Conservation (phyloP, 129 eudicot species). For the Scalesia atractyloides region DNA sequence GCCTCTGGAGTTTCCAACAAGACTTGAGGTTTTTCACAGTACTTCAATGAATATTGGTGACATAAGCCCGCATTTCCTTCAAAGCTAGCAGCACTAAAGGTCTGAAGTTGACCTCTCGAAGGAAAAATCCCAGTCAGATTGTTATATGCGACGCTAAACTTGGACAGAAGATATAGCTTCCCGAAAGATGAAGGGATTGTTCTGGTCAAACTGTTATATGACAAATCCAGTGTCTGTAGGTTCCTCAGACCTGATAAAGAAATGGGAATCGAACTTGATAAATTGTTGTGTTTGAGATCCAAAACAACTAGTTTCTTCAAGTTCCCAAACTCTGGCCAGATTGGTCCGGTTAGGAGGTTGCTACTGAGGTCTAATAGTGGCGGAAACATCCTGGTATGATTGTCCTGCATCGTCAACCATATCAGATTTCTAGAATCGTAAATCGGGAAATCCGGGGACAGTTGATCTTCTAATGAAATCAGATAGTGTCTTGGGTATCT, state of each 20-base stretch:
- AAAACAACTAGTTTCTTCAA: constrained; percentile 34
- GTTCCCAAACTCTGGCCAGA: constrained; percentile 40
- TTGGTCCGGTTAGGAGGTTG: no score
- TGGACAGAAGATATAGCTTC: constrained; percentile 40
- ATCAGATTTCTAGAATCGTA: no score
- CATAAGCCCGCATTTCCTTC: constrained; percentile 39
- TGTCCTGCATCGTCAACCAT: no score
- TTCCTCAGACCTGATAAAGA: constrained; percentile 50
- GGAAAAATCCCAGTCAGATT: constrained; percentile 42
- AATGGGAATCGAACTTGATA: constrained; percentile 48
- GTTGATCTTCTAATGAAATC: no score
- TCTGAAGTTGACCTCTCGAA: constrained; percentile 41
- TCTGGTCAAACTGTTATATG: constrained; percentile 41
- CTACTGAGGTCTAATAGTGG: no score
- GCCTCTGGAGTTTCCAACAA: background rate
- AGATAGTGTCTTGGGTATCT: no score
- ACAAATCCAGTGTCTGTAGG: constrained; percentile 50
- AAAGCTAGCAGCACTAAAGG: constrained; percentile 48
- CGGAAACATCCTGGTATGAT: no score
- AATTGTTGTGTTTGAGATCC: constrained; percentile 47
- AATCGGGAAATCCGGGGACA: no score
- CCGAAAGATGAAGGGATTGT: constrained; percentile 47
- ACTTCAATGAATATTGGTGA: background rate
- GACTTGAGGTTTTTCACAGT: background rate
- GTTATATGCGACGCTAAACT: background rate